phyloP scores from a whole-genome alignment of 2,329 filamentous ascomycete species.

The Bipolaris sorokiniana region DNA sequence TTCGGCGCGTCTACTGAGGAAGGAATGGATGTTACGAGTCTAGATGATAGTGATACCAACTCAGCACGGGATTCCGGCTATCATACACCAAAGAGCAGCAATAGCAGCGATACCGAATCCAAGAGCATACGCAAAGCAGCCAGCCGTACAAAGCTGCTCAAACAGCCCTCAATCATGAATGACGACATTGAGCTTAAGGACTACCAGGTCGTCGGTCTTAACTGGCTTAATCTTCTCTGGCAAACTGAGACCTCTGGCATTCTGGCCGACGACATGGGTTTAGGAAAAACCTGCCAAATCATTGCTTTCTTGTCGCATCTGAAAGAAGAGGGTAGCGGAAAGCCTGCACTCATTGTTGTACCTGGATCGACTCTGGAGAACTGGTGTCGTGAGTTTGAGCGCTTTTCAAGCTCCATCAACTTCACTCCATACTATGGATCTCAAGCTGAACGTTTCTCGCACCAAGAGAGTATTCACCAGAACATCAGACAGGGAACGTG shows the following conservation, averaged over 20 bases:
- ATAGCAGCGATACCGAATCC: constrained; percentile 54
- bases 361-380: constrained; percentile 94
- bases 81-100: constrained; percentile 62
- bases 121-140: constrained; percentile 49
- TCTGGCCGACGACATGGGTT: constrained; percentile 94
- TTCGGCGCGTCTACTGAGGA: constrained; percentile 65
- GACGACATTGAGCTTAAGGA: constrained; percentile 81
- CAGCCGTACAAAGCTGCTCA: constrained; percentile 55
- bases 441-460: constrained; percentile 69
- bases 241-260: constrained; percentile 83
- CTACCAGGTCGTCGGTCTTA: constrained; percentile 92
- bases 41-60: constrained; percentile 53
- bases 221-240: constrained; percentile 90
- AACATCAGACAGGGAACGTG: constrained; percentile 63
- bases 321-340: constrained; percentile 69
- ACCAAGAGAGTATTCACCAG: constrained; percentile 70
- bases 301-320: constrained; percentile 89
- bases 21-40: constrained; percentile 65
- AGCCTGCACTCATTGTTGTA: constrained; percentile 84
- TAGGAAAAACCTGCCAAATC: constrained; percentile 95
- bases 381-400: constrained; percentile 88
- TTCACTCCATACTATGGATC: constrained; percentile 76
- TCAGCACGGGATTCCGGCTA: constrained; percentile 68
- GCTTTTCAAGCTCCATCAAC: constrained; percentile 78
- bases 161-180: constrained; percentile 79